Evolutionary conservation across 352 stramenopile genomes (phyloP).

Genomic region (Phytophthora ohioensis): DNA sequence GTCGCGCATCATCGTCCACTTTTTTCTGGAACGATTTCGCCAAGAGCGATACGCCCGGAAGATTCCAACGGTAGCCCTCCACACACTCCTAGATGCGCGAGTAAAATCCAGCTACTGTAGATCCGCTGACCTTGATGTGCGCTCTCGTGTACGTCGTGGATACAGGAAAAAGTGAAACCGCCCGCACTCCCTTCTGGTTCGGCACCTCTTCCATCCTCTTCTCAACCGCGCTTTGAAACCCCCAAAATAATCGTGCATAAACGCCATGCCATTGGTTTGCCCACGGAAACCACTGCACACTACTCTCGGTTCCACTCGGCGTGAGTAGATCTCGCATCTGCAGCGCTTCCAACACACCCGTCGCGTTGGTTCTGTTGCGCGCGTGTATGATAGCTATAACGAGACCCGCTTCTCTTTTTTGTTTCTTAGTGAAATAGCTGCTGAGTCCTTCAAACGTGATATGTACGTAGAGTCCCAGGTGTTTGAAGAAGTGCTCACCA

Average conservation of each 20-base stretch:
- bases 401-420: background rate
- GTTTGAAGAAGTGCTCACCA: too few species aligned
- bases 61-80: background rate
- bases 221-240: conserved; percentile 24
- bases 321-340: too few species aligned
- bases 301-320: too few species aligned
- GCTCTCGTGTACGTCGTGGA: conserved; percentile 11
- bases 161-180: conserved; percentile 24
- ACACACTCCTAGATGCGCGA: conserved; percentile 10
- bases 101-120: conserved; percentile 21
- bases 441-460: too few species aligned
- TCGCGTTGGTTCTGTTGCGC: background rate
- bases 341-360: too few species aligned
- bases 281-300: background rate
- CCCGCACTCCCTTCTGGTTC: conserved; percentile 8
- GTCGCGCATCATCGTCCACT: conserved; percentile 19
- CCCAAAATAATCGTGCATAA: conserved; percentile 30
- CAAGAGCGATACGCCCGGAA: background rate
- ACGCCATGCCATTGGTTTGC: conserved; percentile 15
- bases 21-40: background rate
- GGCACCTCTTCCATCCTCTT: conserved; percentile 4
- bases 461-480: too few species aligned
- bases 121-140: conserved; percentile 26
- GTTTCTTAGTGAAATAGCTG: too few species aligned
- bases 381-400: background rate